Base-by-base conservation (phyloP, 2,329 filamentous ascomycete genomes). In the Incumbomyces delicatus region DNA sequence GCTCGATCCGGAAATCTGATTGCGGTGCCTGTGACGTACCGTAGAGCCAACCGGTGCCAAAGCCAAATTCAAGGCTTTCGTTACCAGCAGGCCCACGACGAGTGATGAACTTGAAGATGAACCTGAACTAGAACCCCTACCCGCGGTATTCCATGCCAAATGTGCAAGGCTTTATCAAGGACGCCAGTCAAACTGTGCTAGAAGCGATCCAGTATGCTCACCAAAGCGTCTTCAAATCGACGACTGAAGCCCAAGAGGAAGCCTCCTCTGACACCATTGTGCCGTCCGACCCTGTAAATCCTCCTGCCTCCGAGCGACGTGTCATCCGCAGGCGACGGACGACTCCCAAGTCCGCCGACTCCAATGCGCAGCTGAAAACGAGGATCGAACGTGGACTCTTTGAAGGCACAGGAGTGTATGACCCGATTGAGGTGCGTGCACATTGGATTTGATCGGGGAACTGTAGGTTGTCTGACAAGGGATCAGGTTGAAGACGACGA, bases 361-460 rank as follows among this genome's bases (percentile, higher is more conserved):
- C 38, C 16, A 31, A 41, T 16, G 30, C 7, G n/a, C 40, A 33
- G 14, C 3, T 16, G 29, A 42, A 27, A 8, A 27, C 22, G 22
- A 8, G 22, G 5, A 27, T 27, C 8, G 22, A 42, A 16, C 22
- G 17, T 2, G 14, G 40, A 2, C 2, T 42, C 3, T 42, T 42
- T 14, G 29, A n/a, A 4, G 40, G 40, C 14, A 33, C 40, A 3
- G 29, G 40, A n/a, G 3, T 3, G 18, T 42, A 14, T 27, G 40
- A 42, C 40, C 27, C 40, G 8, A 42, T 42, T 27, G 30, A 42
- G n/a, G 40, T 42, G 4, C 40, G 40, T 42, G 33, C 29, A 16
- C 31, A 6, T 27, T 42, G 31, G 20, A 17, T 11, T 33, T 14
- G 16, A 16, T 33, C 27, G 13, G n/a, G 3, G 40, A 3, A 11